Evolutionary conservation across 805 yeast species (phyloP), one percentile per base, ranked within the genome.

Genomic region (Vanderwaltozyma tropicalis): DNA sequence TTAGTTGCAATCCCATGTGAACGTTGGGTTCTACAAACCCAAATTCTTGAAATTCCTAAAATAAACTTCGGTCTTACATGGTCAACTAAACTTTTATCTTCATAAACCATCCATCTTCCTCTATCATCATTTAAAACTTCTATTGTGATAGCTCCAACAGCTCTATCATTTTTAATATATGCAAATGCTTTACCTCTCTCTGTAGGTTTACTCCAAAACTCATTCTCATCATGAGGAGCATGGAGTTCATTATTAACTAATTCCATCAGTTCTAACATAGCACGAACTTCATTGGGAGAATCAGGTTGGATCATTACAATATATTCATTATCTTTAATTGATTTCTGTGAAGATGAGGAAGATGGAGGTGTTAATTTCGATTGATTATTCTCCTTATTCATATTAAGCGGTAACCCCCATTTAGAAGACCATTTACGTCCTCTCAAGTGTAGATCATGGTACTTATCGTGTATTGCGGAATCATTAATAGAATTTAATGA

Each of bases 31-130:
- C 52, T 53, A 26, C 67, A 61, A 1, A 71, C 74, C 57, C 69
- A 71, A 6, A 72, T 64, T 25, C 78, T 49, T 15, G 74, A 70
- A 3, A 72, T 66, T 0, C 78, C 78, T 11, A 73, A 61, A 17
- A 63, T 43, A 13, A 63, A 52, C 0, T 46, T 47, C 21, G 76
- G 62, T 3, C 50, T 47, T 35, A 66, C 71, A 5, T 63, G 52
- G 3, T 74, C 74, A 0, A 79, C 79, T 0, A 69, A 53, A 28
- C 55, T 46, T 3, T 76, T 78, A 3, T 72, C 67, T 3, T 68
- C 69, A 37, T 65, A 53, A 0, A 76, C 59, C 74, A 78, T 72
- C 88, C 88, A 80, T 27, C 69, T 56, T 0, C 80, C 73, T 28
- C 62, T 61, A 1, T 67, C 57, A 24, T 65, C 59, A 34, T 37